Evolutionary conservation across 768 basidiomycete genomes (phyloP), one percentile per base, ranked within the genome.

Genomic region (Astraeus odoratus): DNA sequence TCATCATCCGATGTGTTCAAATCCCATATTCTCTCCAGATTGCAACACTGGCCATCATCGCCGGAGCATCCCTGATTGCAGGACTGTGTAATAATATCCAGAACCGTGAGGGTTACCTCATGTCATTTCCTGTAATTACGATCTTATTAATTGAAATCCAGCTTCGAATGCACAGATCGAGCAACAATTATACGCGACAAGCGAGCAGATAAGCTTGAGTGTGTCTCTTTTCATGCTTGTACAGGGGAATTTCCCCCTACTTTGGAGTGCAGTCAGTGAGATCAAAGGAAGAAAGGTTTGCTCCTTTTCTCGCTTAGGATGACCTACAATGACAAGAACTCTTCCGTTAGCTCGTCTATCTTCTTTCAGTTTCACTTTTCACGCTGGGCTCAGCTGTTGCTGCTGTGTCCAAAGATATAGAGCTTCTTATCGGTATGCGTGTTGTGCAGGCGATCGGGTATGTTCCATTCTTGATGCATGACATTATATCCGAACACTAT

Each of bases 281-380:
- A 75, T 89, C 19, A 80, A 79, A 53, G 88, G 88, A 4, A 69
- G 87, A 39, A 89, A 80, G 64, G 81, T 80, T 49, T 22, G 69
- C 55, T 3, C 25, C 30, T 4, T 23, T 33, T 27, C 27, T 29
- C 16, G 8, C 26, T 22, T n/a, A n/a, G n/a, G n/a, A 8, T 2
- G 4, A 36, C 48, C 13, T 7, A 12, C 4, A 9, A 10, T 5
- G 23, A 10, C 47, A 6, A 52, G 2, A 7, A 24, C 9, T 5
- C 22, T 34, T 24, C 7, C 8, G 26, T 23, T 24, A 80, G 80
- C 50, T 74, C 9, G 77, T 84, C 3, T 83, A 83, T 52, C 51
- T 81, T 0, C 27, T 70, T 7, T 80, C 80, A 4, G 55, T 80
- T 12, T 55, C 66, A 1, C 59, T 83, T 4, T 81, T 79, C 43